Percentiles rank a stretch among this genome's conserved stretches.
phyloP scores from a whole-genome alignment of 1,284 basidiomycete species.

The Apiotrichum gamsii region DNA sequence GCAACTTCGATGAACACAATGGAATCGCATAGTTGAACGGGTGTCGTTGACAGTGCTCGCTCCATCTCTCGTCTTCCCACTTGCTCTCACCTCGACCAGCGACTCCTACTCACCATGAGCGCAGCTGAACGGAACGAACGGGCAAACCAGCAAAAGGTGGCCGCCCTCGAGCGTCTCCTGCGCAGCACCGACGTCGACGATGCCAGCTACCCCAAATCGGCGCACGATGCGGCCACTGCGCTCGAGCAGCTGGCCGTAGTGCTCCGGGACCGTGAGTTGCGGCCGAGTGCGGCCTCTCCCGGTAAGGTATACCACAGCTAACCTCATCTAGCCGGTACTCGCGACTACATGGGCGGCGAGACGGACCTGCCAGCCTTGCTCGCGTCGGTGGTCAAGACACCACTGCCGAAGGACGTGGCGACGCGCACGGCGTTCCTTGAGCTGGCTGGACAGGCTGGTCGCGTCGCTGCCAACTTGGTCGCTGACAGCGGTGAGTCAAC shows the following conservation, averaged over 20 bases:
- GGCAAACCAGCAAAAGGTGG: not conserved
- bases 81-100: no score
- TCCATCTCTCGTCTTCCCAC: no score
- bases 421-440: not conserved
- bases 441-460: slow-evolving; percentile 23
- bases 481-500: slow-evolving; percentile 28
- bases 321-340: slow-evolving; percentile 1
- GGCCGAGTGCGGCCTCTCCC: not conserved
- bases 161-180: slow-evolving; percentile 9
- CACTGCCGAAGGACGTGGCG: no score
- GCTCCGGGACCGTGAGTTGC: slow-evolving; percentile 23
- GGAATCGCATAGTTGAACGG: no score
- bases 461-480: slow-evolving; percentile 38
- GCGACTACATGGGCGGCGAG: slow-evolving; percentile 4
- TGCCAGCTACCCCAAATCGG: not conserved
- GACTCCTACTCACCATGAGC: slow-evolving; percentile 1
- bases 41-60: no score
- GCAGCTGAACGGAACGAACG: no score
- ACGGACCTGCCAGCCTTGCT: slow-evolving; percentile 5
- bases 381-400: not conserved
- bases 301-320: not conserved
- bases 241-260: slow-evolving; percentile 16
- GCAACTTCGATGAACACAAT: no score
- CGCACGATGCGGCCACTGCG: not conserved
- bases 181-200: not conserved